phyloP scores from a whole-genome alignment of 495 filamentous ascomycete genomes.

The Filosporella fistucella region DNA sequence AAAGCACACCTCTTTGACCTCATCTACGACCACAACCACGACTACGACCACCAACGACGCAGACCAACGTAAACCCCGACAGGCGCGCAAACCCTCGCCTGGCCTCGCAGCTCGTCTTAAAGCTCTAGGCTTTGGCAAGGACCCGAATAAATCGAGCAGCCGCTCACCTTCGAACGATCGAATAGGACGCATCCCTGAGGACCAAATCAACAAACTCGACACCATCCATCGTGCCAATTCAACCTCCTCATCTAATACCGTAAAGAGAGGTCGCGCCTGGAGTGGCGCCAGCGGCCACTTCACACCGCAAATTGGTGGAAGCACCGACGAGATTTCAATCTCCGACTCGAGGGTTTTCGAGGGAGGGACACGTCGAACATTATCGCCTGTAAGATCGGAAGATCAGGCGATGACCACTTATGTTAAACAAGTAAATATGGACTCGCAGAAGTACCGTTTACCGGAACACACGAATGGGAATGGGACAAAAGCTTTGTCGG shows the following conservation, averaged over 20 bases:
- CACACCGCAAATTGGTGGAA: conserved; percentile 22
- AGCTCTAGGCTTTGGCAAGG: conserved; percentile 57
- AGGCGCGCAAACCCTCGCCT: conserved; percentile 58
- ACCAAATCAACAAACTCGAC: conserved; percentile 66
- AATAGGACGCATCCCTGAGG: conserved; percentile 70
- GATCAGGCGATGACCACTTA: conserved; percentile 15
- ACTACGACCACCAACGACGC: conserved; percentile 4
- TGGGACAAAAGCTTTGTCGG: conserved; percentile 52
- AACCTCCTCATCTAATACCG: conserved; percentile 38
- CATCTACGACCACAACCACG: too few relatives aligned
- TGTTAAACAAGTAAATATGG: conserved; percentile 41
- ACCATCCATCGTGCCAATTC: conserved; percentile 55
- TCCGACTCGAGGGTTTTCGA: conserved; percentile 16
- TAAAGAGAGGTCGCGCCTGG: conserved; percentile 61
- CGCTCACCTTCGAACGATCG: conserved; percentile 21
- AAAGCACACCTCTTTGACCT: background rate
- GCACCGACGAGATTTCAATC: conserved; percentile 6
- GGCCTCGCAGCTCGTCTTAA: conserved; percentile 75
- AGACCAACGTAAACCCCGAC: conserved; percentile 19
- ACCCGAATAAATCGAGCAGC: conserved; percentile 32
- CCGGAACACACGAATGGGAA: conserved; percentile 57
- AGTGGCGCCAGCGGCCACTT: conserved; percentile 25
- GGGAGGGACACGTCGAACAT: conserved; percentile 16
- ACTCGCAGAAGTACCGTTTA: conserved; percentile 60
- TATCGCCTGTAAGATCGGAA: conserved; percentile 13